A percentile compares a stretch with the other conserved stretches of the same genome.
phyloP scores from a whole-genome alignment of 805 yeast genomes.

The Nadsonia fulvescens region DNA sequence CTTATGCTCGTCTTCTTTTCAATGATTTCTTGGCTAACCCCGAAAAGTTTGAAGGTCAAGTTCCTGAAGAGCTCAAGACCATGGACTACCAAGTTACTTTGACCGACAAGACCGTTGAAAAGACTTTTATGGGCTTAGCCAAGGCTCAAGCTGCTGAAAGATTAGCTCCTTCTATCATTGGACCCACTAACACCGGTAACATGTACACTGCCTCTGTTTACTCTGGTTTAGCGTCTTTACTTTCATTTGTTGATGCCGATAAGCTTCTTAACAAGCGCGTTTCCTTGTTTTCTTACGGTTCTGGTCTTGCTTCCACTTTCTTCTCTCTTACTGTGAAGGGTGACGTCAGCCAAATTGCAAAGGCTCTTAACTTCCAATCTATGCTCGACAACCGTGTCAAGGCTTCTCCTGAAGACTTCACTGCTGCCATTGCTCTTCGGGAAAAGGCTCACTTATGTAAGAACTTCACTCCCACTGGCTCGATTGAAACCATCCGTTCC shows the following conservation, averaged over 20 bases:
- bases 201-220: constrained; percentile 92
- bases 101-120: constrained; percentile 66
- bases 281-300: constrained; percentile 91
- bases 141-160: constrained; percentile 49
- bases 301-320: constrained; percentile 88
- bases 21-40: constrained; percentile 71
- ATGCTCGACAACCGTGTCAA: constrained; percentile 47
- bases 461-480: constrained; percentile 61
- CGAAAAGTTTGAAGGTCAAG: constrained; percentile 30
- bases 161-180: constrained; percentile 63
- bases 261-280: constrained; percentile 66
- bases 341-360: constrained; percentile 52
- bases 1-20: constrained; percentile 80
- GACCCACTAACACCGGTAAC: constrained; percentile 95
- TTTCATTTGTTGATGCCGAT: constrained; percentile 58
- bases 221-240: constrained; percentile 68
- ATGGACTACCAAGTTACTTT: constrained; percentile 62
- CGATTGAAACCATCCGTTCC: constrained; percentile 44
- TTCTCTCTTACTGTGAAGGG: constrained; percentile 66
- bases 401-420: constrained; percentile 65
- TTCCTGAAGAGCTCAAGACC: constrained; percentile 35
- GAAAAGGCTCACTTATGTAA: constrained; percentile 79
- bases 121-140: constrained; percentile 61
- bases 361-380: constrained; percentile 46
- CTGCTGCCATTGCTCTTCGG: constrained; percentile 65